Base-by-base conservation (phyloP, 352 stramenopile genomes). In the Pythium brassicae region DNA sequence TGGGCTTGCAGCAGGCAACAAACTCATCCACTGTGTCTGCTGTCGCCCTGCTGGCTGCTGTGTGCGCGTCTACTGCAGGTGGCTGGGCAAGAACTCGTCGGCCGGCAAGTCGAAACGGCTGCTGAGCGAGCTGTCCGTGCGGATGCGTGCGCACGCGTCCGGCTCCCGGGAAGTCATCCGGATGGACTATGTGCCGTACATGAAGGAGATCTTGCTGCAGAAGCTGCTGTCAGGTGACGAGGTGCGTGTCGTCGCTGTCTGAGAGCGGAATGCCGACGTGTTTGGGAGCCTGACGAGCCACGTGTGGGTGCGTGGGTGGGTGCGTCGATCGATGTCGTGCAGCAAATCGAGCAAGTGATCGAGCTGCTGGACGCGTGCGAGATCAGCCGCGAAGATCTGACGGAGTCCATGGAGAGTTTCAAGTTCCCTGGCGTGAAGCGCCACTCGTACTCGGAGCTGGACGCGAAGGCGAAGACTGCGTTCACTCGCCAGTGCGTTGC, bases 41-140 rank as follows among this genome's bases (percentile, higher is more conserved):
- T 40, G 8, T 17, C 27, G 7, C 45, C 23, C 11, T 22, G 20
- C 19, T 4, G 8, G 11, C 22, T 50, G 20, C 45, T 71, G 19
- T 89, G 74, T 66, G 61, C 72, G 66, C 76, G 49, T 92, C 94
- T 44, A 71, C 72, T 43, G 61, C 72, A 94, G 81, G 55, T 99
- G 96, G 96, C 74, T 99, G 35, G 97, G 97, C 23, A 98, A 99
- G 75, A 99, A 99, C 74, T 98, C 94, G n/a, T 87, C 79, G 8
- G 82, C 90, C 32, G 87, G 73, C 51, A 99, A 99, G 71, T 97
- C 90, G n/a, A 93, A 95, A 62, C 83, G 97, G 0, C 67, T 99
- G 50, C 70, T 99, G 4, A 89, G 85, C 60, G 97, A 99, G 68
- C 66, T 99, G 15, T 90, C 84, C n/a, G 92, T 98, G 43, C 96